phyloP scores from a whole-genome alignment of 2,329 filamentous ascomycete species.

The Fusarium agapanthi region DNA sequence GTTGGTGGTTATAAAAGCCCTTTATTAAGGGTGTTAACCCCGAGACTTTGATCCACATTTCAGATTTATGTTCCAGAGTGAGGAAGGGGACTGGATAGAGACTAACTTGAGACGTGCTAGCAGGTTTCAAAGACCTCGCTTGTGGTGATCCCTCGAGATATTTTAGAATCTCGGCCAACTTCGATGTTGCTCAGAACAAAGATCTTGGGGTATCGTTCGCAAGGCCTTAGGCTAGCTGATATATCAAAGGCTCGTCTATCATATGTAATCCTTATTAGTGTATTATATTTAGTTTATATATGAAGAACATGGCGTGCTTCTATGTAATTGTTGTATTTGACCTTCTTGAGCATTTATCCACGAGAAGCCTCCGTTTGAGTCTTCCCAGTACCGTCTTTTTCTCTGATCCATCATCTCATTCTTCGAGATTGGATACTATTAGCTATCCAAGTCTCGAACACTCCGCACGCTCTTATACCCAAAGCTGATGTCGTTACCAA shows the following conservation, averaged over 20 bases:
- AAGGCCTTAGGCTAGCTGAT: rapidly evolving
- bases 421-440: rapidly evolving
- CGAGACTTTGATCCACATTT: neutral
- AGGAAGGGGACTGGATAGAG: neutral
- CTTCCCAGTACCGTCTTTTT: neutral
- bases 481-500: neutral
- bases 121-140: neutral
- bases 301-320: neutral
- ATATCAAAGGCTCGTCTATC: too few species aligned
- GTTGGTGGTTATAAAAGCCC: neutral
- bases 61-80: rapidly evolving
- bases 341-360: rapidly evolving
- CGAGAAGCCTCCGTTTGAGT: neutral
- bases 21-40: neutral
- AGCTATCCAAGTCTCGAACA: neutral
- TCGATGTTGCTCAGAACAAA: neutral
- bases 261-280: neutral
- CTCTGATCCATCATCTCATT: neutral
- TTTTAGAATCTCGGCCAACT: neutral
- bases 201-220: neutral
- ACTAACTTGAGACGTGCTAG: neutral
- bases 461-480: neutral
- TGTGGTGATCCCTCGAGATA: neutral
- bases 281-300: neutral
- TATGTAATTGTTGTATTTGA: neutral